Base-by-base conservation (phyloP, 305 asterid species). In the Vinca major region DNA sequence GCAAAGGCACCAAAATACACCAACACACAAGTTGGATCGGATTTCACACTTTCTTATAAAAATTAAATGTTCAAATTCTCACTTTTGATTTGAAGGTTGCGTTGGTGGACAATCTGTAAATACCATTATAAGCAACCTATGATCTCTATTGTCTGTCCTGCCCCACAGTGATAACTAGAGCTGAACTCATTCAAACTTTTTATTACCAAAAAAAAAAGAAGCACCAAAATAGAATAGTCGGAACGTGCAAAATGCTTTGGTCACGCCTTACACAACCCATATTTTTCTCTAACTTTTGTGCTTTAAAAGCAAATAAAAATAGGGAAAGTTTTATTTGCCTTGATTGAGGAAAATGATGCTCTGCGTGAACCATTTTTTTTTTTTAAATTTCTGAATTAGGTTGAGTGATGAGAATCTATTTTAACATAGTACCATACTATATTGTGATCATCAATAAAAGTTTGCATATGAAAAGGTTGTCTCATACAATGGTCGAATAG, bases 181-280 rank as follows among this genome's bases (percentile, higher is more conserved):
- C n/a, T n/a, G n/a, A n/a, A n/a, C n/a, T n/a, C 33, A 26, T 26
- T 26, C 33, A 26, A 26, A 26, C 33, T 26, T 26, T 26, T 26
- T 26, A n/a, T 26, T 26, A 26, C 1, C 1, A 26, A 26, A 26
- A 43, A 26, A 57, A 56, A 26, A 57, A 13, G 43, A 57, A 13
- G 43, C 9, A 11, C 44, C 63, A 57, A 36, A 60, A 60, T 60
- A 60, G 21, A 60, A 37, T 37, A 7, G 48, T 0, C 21, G 6
- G 64, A 60, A 60, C 64, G 47, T 37, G 47, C 37, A 60, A 36
- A 60, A 37, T 37, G 64, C 47, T 60, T 60, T 60, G 64, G 64
- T 60, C 64, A 60, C 64, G 16, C 47, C 20, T 37, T 47, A 7
- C 47, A 60, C 21, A 37, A 37, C 64, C 64, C 47, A 60, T 7